Evolutionary conservation across 768 basidiomycete species (phyloP), one percentile per base, ranked within the genome.

Genomic region (Rhodotorula sphaerocarpa): DNA sequence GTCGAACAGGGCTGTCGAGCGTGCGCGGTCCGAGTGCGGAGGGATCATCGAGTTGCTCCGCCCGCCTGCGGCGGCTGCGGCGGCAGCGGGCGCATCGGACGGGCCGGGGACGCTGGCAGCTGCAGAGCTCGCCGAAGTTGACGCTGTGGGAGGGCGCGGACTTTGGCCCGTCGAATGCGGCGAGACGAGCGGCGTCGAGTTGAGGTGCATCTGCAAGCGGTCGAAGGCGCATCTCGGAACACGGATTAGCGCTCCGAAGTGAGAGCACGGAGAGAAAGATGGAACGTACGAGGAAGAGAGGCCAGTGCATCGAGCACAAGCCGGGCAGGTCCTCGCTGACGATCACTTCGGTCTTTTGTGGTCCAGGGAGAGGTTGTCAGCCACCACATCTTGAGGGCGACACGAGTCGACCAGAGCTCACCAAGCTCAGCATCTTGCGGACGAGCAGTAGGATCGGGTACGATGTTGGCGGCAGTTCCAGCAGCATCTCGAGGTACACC

Each of bases 191-290:
- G 56, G 57, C 10, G 61, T 62, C 21, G 61, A 52, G 30, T 57
- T 58, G 36, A 63, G 56, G 27, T 63, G 57, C 62, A 57, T 57
- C 62, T 63, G 56, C 7, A 39, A 39, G n/a, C n/a, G n/a, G n/a
- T n/a, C n/a, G n/a, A n/a, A n/a, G n/a, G n/a, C n/a, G n/a, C n/a
- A n/a, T n/a, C n/a, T n/a, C n/a, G n/a, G n/a, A n/a, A n/a, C n/a
- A n/a, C n/a, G n/a, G n/a, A n/a, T n/a, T n/a, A n/a, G n/a, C n/a
- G n/a, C n/a, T n/a, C n/a, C n/a, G n/a, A n/a, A n/a, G n/a, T n/a
- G n/a, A n/a, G n/a, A n/a, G n/a, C n/a, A n/a, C n/a, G n/a, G n/a
- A n/a, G 14, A 21, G 39, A 41, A n/a, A 33, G 15, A 14, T 18
- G 53, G 5, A 9, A 28, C 62, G 21, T 3, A 58, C 62, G 9